Conservation (phyloP, 768 basidiomycete genomes). For the Termitomyces heimii region DNA sequence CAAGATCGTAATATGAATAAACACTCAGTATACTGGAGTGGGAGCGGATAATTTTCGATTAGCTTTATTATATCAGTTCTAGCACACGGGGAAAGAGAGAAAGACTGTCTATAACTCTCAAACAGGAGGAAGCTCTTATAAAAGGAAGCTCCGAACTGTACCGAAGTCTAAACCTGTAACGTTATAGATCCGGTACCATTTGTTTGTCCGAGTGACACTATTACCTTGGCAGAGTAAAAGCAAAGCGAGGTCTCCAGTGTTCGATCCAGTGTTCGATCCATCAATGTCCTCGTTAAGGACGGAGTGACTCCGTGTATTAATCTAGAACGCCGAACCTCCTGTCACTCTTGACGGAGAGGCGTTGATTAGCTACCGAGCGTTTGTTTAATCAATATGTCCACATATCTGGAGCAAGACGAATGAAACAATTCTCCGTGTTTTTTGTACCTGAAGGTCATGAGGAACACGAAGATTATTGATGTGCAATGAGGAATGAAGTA, state of each 20-base stretch:
- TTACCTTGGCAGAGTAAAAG: neutral
- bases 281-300: neutral
- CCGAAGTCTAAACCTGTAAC: neutral
- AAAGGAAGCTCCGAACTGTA: neutral
- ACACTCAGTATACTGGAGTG: neutral
- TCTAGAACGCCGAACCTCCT: neutral
- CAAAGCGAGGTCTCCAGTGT: neutral
- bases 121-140: neutral
- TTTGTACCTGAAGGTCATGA: slow-evolving; percentile 16
- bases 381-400: neutral
- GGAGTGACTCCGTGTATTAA: neutral
- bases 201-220: neutral
- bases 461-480: neutral
- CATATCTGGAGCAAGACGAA: slow-evolving; percentile 23
- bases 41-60: neutral
- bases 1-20: neutral
- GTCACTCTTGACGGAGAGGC: neutral
- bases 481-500: slow-evolving; percentile 21
- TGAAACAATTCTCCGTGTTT: slow-evolving; percentile 31
- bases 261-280: too few species aligned
- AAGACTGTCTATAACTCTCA: neutral
- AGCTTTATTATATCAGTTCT: neutral
- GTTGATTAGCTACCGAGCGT: neutral
- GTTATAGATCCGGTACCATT: neutral
- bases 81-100: neutral